phyloP scores from a whole-genome alignment of 2,329 filamentous ascomycete genomes.

The Scedosporium minutisporum region DNA sequence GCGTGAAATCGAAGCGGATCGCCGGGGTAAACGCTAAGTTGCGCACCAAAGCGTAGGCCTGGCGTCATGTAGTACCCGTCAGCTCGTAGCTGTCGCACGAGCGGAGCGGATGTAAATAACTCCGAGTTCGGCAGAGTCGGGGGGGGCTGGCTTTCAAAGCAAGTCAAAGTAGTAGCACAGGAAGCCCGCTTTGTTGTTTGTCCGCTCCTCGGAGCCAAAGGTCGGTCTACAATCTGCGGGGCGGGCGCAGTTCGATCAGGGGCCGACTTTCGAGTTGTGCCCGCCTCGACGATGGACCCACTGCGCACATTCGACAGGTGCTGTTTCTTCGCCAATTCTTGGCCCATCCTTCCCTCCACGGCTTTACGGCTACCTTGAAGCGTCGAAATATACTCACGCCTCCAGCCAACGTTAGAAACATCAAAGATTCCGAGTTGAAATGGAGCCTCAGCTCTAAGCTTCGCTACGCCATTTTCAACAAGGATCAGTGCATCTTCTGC shows the following conservation, averaged over 20 bases:
- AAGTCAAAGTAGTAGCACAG: not conserved
- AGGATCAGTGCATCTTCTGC: conserved; percentile 80
- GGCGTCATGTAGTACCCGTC: conserved; percentile 71
- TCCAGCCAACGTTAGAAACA: conserved; percentile 43
- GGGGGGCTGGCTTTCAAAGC: not conserved
- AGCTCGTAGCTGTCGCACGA: not conserved
- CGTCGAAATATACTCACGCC: conserved; percentile 54
- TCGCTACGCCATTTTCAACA: conserved; percentile 65
- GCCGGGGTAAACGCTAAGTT: conserved; percentile 91
- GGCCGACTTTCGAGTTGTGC: too few species aligned
- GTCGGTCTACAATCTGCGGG: too few species aligned
- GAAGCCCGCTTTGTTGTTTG: not conserved
- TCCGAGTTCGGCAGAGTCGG: not conserved
- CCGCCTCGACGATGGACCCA: too few species aligned
- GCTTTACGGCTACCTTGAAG: conserved; percentile 33
- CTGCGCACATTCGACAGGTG: not conserved
- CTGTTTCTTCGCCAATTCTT: conserved; percentile 25
- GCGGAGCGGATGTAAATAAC: not conserved
- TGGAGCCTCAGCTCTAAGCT: conserved; percentile 68
- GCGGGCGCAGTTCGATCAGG: too few species aligned
- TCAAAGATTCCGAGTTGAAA: conserved; percentile 59
- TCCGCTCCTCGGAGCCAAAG: too few species aligned
- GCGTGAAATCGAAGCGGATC: conserved; percentile 92
- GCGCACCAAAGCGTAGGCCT: conserved; percentile 85
- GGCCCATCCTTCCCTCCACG: conserved; percentile 29